phyloP scores from a whole-genome alignment of 306 rosid species.

The Alnus glutinosa region DNA sequence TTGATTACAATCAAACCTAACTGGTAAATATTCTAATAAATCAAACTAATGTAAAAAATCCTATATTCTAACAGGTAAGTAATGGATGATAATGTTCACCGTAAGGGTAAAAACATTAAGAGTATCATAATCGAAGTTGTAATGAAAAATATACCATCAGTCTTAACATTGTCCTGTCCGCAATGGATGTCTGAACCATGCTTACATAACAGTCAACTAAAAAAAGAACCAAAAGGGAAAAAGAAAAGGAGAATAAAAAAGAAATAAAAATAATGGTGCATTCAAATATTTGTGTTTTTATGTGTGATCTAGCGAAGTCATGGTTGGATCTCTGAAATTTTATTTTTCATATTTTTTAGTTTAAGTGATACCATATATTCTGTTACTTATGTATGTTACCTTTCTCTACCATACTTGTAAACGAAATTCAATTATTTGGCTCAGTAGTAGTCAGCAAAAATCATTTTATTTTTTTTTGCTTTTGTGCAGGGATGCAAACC shows the following conservation, averaged over 20 bases:
- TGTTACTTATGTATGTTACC: not conserved
- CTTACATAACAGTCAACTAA: not conserved
- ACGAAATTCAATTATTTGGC: not conserved
- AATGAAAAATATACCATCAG: not conserved
- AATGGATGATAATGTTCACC: not conserved
- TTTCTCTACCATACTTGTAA: not conserved
- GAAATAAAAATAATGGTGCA: not conserved
- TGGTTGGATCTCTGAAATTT: not conserved
- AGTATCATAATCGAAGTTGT: not conserved
- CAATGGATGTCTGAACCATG: not conserved
- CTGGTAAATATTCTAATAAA: too few relatives aligned
- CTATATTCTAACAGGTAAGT: too few relatives aligned
- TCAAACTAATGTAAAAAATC: too few relatives aligned
- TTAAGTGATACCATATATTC: not conserved
- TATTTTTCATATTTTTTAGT: not conserved
- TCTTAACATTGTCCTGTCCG: not conserved
- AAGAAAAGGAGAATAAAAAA: not conserved
- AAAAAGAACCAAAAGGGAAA: not conserved
- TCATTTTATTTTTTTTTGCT: not conserved
- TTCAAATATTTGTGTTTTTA: not conserved
- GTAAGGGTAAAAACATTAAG: not conserved
- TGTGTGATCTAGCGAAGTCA: not conserved
- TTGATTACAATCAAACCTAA: too few relatives aligned
- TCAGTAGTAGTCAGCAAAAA: not conserved
- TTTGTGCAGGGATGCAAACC: constrained; percentile 57